Conservation (phyloP, 2,329 filamentous ascomycete species). For the Sclerotinia subarctica region DNA sequence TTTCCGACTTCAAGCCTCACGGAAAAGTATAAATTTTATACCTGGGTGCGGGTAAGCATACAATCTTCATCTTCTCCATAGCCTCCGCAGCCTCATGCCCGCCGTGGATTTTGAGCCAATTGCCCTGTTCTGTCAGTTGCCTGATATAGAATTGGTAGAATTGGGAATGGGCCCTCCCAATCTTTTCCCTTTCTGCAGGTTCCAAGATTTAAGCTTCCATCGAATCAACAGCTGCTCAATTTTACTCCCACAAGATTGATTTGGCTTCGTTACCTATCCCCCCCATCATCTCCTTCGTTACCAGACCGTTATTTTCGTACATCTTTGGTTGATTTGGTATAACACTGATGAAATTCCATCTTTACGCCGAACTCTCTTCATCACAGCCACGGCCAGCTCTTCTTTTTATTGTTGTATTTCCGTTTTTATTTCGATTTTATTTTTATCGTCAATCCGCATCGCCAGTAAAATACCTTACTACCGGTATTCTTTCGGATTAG, state of each 20-base stretch:
- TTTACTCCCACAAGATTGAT: neutral
- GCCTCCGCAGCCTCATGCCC: neutral
- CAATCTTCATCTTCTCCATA: neutral
- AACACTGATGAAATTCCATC: neutral
- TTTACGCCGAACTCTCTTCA: neutral
- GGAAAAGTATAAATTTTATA: neutral
- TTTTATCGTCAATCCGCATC: neutral
- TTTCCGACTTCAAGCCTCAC: neutral
- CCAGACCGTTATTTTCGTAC: constrained; percentile 1
- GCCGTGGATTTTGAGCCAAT: neutral
- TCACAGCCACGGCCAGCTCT: constrained; percentile 5
- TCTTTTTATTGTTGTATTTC: neutral
- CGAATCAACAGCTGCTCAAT: constrained; percentile 8
- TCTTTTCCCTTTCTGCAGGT: neutral
- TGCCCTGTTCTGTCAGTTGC: neutral
- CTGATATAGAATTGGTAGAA: neutral
- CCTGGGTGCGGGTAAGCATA: neutral
- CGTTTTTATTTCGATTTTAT: neutral
- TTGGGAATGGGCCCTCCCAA: neutral
- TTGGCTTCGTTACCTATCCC: neutral
- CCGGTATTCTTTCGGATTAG: neutral
- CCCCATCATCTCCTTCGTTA: neutral
- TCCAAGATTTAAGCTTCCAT: constrained; percentile 7
- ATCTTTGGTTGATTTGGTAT: neutral
- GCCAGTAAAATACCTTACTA: neutral